phyloP scores from a whole-genome alignment of 2,329 filamentous ascomycete species.

The Penicillium psychrosexuale region DNA sequence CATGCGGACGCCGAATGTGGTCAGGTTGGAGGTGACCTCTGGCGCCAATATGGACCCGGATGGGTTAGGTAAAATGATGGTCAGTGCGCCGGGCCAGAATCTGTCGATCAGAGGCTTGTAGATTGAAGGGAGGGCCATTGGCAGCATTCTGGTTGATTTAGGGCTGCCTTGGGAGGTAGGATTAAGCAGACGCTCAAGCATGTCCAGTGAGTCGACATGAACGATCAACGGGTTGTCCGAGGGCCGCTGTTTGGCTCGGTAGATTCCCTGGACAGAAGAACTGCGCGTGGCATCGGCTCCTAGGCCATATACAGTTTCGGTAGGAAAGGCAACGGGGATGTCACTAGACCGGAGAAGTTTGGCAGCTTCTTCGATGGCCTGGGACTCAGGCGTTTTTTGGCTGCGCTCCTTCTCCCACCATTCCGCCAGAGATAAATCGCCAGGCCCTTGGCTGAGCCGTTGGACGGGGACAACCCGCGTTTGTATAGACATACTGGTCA shows the following conservation, averaged over 20 bases:
- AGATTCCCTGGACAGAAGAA: constrained; percentile 83
- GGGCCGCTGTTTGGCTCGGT: constrained; percentile 81
- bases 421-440: constrained; percentile 33
- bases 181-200: constrained; percentile 64
- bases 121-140: constrained; percentile 60
- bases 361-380: constrained; percentile 63
- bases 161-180: constrained; percentile 27
- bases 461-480: constrained; percentile 40
- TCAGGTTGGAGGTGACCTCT: constrained; percentile 84
- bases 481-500: constrained; percentile 25
- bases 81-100: constrained; percentile 95
- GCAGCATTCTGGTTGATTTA: constrained; percentile 30
- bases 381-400: constrained; percentile 45
- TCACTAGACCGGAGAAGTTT: constrained; percentile 61
- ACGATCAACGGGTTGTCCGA: constrained; percentile 95
- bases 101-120: constrained; percentile 73
- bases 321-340: constrained; percentile 88
- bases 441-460: constrained; percentile 36
- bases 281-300: constrained; percentile 93
- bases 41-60: constrained; percentile 68
- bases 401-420: constrained; percentile 40
- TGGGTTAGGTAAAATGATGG: constrained; percentile 80
- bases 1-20: constrained; percentile 87
- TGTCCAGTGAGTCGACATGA: constrained; percentile 77
- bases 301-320: constrained; percentile 94